Evolutionary conservation across 371 early-diverging fungal species (phyloP), one percentile per base, ranked within the genome.

Genomic region (Umbelopsis sp.): DNA sequence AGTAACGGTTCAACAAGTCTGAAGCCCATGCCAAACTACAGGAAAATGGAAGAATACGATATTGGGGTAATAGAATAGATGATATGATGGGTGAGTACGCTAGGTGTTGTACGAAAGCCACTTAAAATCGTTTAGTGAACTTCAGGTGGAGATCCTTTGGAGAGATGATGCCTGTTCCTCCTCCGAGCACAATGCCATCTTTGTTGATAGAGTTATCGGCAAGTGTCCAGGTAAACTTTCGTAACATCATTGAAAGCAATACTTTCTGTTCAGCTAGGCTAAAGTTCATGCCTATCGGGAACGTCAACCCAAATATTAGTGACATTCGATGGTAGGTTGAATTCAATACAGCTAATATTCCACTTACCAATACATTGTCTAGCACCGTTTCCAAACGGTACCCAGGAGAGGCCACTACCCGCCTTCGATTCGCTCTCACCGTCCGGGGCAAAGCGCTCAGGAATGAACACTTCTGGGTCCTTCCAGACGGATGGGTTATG

Each of bases 191-290:
- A 0, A 53, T 10, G 20, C 41, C 32, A 29, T 69, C 66, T 41
- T 68, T 65, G 29, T 72, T 69, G 7, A 66, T 63, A 1, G 69
- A 67, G 25, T 69, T 48, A 1, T 65, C 51, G 3, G 72, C 69
- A 6, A 72, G 35, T 8, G 48, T 12, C 69, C 69, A 68, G 1
- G 66, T 72, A 45, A 52, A 69, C 44, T 72, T 72, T 11, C 72
- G 64, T 29, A 74, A 68, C 24, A 73, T 24, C 63, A 69, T 66
- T 4, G 69, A 63, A 1, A 73, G 69, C 10, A 69, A 18, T 2
- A 73, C 73, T 6, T 69, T 69, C 20, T 73, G 73, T 45, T 73
- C 67, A 12, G 50, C 46, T 29, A 73, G 25, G 45, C 69, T 69
- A n/a, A 69, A 69, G 67, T 73, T 73, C 70, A 67, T 69, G 12